Percentiles rank a stretch among this genome's conserved stretches.
Conservation (phyloP, 2,329 filamentous ascomycete species). For the Verticillium longisporum region DNA sequence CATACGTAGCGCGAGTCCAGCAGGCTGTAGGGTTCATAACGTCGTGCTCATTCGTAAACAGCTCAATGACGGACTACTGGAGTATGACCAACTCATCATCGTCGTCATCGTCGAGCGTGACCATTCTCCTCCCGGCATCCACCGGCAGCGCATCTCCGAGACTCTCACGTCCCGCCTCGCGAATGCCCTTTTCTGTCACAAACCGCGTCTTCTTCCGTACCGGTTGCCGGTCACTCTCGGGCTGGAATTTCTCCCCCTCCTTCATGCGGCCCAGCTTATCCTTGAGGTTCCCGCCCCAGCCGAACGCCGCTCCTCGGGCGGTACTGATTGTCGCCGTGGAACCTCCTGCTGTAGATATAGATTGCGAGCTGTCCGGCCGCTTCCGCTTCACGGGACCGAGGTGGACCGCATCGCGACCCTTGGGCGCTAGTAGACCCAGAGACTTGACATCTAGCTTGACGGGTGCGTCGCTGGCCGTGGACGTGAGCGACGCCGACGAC, state of each 20-base stretch:
- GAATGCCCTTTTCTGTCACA: slow-evolving; percentile 69
- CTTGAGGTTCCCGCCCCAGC: slow-evolving; percentile 50
- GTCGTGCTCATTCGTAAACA: neutral
- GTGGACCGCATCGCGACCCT: slow-evolving; percentile 37
- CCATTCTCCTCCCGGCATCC: slow-evolving; percentile 18
- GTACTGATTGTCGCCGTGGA: slow-evolving; percentile 3
- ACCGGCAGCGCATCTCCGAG: slow-evolving; percentile 44
- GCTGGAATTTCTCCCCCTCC: slow-evolving; percentile 44
- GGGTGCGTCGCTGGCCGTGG: slow-evolving; percentile 14
- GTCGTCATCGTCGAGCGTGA: slow-evolving; percentile 31
- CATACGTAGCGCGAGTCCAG: neutral
- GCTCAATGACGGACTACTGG: slow-evolving; percentile 11
- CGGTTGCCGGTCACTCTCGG: slow-evolving; percentile 28
- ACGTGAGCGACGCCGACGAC: slow-evolving; percentile 3
- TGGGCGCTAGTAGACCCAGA: slow-evolving; percentile 32
- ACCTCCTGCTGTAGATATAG: slow-evolving; percentile 17
- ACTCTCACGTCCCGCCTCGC: slow-evolving; percentile 70
- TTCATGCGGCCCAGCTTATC: slow-evolving; percentile 56
- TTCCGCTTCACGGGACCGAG: slow-evolving; percentile 58
- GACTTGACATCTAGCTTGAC: slow-evolving; percentile 34
- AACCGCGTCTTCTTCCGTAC: slow-evolving; percentile 72
- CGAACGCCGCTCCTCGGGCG: slow-evolving; percentile 23
- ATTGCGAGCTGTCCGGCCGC: slow-evolving; percentile 42
- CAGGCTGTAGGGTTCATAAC: neutral
- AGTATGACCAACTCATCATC: slow-evolving; percentile 46